Evolutionary conservation across 768 basidiomycete species (phyloP).

Genomic region (Coprinopsis marcescibilis): DNA sequence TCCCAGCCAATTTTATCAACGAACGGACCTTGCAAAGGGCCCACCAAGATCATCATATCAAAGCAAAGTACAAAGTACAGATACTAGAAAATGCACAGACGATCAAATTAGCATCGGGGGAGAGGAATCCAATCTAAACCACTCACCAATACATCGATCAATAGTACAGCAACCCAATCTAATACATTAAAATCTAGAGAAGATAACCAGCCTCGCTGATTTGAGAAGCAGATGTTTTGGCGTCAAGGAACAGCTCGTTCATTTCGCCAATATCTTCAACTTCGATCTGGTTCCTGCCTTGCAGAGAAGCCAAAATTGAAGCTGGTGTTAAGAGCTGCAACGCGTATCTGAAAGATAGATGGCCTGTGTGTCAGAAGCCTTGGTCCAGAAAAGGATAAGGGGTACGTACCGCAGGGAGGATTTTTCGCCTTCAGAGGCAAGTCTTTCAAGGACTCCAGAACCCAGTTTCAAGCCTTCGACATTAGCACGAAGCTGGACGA

Average conservation of each 20-base stretch:
- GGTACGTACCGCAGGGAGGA: conserved; percentile 65
- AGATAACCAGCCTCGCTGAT: conserved; percentile 35
- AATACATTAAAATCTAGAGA: background rate
- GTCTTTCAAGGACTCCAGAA: conserved; percentile 66
- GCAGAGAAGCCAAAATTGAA: conserved; percentile 74
- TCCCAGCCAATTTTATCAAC: too few relatives aligned
- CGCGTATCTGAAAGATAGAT: conserved; percentile 63
- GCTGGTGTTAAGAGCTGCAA: conserved; percentile 89
- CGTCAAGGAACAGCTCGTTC: conserved; percentile 92
- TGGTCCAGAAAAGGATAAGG: conserved; percentile 4
- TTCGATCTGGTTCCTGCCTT: conserved; percentile 76
- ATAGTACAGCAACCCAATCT: background rate
- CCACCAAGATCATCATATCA: too few relatives aligned
- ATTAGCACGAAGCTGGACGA: conserved; percentile 79
- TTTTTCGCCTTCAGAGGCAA: conserved; percentile 78
- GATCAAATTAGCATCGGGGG: background rate
- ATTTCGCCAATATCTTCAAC: conserved; percentile 90
- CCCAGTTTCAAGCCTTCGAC: conserved; percentile 81
- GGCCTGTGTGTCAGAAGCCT: conserved; percentile 12
- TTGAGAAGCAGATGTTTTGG: conserved; percentile 68
- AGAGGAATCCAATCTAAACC: background rate
- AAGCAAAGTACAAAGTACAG: too few relatives aligned
- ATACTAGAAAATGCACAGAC: conserved; percentile 1
- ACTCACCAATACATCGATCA: conserved; percentile 2
- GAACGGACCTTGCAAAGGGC: too few relatives aligned